These are phyloP conservation scores for Simmondsia chinensis DNA, from an alignment of 148 eudicot species.

Conservation along the genomic window DNA sequence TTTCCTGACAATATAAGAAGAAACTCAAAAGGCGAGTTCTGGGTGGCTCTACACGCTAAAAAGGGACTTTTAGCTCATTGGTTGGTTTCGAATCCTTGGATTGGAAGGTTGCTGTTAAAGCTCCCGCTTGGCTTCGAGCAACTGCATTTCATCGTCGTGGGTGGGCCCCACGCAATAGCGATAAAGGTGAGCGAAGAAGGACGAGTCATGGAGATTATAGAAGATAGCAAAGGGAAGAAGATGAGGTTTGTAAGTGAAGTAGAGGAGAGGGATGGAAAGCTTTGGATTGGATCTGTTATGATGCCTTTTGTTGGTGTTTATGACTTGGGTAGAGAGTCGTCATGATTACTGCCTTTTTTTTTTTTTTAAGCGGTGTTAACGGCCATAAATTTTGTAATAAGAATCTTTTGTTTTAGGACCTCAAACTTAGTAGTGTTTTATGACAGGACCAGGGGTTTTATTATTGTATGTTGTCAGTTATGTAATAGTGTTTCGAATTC, in stretches of 20 bases:
- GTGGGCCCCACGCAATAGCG: constrained; percentile 53
- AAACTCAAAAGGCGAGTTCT: constrained; percentile 48
- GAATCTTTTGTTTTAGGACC: too few relatives aligned
- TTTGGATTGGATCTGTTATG: constrained; percentile 70
- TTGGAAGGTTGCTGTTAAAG: constrained; percentile 32
- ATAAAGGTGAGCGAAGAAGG: constrained; percentile 45
- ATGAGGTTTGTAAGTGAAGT: constrained; percentile 61
- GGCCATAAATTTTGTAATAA: too few relatives aligned
- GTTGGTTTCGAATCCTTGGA: constrained; percentile 42
- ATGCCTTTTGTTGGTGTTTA: constrained; percentile 55
- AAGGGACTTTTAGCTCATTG: constrained; percentile 32
- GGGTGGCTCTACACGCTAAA: constrained; percentile 76
- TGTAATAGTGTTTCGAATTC: too few relatives aligned
- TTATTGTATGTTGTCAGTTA: too few relatives aligned
- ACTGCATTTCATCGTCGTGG: constrained; percentile 46
- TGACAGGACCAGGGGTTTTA: too few relatives aligned
- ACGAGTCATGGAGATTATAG: constrained; percentile 36
- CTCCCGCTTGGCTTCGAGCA: constrained; percentile 41
- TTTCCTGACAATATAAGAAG: constrained; percentile 54
- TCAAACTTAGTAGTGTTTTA: too few relatives aligned
- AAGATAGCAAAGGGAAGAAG: constrained; percentile 52
- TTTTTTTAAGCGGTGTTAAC: too few relatives aligned
- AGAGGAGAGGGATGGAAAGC: constrained; percentile 62
- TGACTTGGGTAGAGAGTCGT: too few relatives aligned
- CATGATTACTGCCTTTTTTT: too few relatives aligned